Evolutionary conservation across 352 stramenopile genomes (phyloP).

Genomic region (Phytophthora ohioensis): DNA sequence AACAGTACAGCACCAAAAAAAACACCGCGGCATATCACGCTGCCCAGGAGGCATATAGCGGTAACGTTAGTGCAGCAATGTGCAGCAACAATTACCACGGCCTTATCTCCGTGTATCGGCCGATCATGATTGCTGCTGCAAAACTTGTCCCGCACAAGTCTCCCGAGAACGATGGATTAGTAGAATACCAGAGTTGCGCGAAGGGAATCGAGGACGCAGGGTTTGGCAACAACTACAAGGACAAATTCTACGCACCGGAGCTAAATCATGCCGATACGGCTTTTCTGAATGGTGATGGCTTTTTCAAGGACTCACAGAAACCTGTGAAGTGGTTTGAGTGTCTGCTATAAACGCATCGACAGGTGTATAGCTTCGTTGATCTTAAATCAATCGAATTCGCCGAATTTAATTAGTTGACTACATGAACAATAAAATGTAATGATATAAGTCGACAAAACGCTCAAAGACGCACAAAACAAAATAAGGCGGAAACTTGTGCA

Average conservation of each 20-base stretch:
- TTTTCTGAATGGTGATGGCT: constrained; percentile 48
- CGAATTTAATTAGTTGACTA: too few species aligned
- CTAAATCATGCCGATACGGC: constrained; percentile 61
- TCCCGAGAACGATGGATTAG: constrained; percentile 39
- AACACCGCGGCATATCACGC: constrained; percentile 35
- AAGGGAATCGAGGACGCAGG: constrained; percentile 32
- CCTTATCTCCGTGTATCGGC: constrained; percentile 41
- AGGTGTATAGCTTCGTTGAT: too few species aligned
- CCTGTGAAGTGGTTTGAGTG: constrained; percentile 60
- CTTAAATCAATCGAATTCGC: too few species aligned
- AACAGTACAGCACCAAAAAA: constrained; percentile 20
- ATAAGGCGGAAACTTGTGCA: too few species aligned
- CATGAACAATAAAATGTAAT: too few species aligned
- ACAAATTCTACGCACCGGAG: constrained; percentile 46
- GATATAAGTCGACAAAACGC: too few species aligned
- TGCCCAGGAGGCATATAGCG: constrained; percentile 40
- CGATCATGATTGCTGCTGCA: constrained; percentile 24
- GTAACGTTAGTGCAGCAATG: constrained; percentile 47
- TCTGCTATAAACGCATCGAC: constrained; percentile 25
- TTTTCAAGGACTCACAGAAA: constrained; percentile 46
- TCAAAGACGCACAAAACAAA: too few species aligned
- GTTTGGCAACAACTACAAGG: constrained; percentile 45
- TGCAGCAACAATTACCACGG: constrained; percentile 46
- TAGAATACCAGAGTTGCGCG: constrained; percentile 63
- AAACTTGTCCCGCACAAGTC: constrained; percentile 40